These are phyloP conservation scores for Calonectria montana DNA, from an alignment of 2,329 filamentous ascomycete species.

Conservation along the genomic window DNA sequence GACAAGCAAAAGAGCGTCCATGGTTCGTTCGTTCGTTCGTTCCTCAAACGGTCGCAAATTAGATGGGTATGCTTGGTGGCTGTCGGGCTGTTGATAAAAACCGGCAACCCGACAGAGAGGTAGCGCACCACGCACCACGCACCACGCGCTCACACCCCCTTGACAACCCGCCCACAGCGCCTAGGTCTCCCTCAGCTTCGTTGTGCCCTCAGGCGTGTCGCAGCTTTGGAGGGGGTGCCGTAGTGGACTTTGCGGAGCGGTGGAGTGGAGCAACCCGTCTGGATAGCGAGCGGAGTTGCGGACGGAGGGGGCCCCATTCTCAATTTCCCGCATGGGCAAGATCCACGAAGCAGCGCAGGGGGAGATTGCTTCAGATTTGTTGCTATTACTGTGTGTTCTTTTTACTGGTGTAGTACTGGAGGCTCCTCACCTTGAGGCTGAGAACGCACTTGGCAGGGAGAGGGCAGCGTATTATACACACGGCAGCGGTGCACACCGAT, in stretches of 20 bases:
- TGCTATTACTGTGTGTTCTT: neutral
- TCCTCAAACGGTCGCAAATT: neutral
- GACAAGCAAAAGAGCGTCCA: neutral
- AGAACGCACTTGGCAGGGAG: neutral
- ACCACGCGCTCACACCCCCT: neutral
- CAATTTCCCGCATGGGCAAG: slow-evolving; percentile 20
- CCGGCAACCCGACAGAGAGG: slow-evolving; percentile 19
- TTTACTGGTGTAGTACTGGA: neutral
- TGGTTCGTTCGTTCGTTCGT: neutral
- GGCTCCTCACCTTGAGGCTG: neutral
- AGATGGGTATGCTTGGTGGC: neutral
- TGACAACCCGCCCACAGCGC: neutral
- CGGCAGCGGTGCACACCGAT: neutral
- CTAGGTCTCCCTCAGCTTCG: neutral
- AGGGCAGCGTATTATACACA: neutral
- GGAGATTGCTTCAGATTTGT: neutral
- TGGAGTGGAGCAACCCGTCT: neutral
- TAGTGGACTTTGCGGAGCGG: neutral
- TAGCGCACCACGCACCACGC: neutral
- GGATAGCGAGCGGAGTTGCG: slow-evolving; percentile 17
- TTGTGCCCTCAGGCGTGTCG: neutral
- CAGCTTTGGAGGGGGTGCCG: neutral
- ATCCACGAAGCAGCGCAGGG: neutral
- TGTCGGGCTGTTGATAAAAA: slow-evolving; percentile 23
- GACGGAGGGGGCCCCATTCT: slow-evolving; percentile 7